Evolutionary conservation across 2,329 filamentous ascomycete genomes (phyloP).

Genomic region (Elsinoe fawcettii): DNA sequence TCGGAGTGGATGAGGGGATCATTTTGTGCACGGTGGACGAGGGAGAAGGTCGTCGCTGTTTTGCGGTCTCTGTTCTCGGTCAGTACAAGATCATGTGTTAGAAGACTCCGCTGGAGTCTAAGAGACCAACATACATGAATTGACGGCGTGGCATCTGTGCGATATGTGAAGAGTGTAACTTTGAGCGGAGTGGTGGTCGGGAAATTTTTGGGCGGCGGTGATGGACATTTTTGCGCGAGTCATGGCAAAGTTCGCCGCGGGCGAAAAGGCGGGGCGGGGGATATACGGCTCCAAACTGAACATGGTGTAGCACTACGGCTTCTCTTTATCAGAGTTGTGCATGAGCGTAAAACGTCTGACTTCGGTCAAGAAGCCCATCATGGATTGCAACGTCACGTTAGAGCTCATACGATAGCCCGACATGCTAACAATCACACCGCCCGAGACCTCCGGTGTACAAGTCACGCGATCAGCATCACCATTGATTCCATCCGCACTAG

Average conservation of each 20-base stretch:
- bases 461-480: no score
- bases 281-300: no score
- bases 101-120: no score
- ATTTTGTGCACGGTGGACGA: slow-evolving; percentile 94
- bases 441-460: no score
- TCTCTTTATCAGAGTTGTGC: no score
- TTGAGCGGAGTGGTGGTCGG: background rate
- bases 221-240: slow-evolving; percentile 14
- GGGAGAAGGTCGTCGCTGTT: slow-evolving; percentile 81
- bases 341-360: no score
- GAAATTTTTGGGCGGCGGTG: slow-evolving; percentile 5
- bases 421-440: no score
- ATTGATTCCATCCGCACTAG: no score
- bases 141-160: slow-evolving; percentile 62
- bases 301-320: no score
- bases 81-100: background rate
- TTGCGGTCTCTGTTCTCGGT: slow-evolving; percentile 60
- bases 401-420: no score
- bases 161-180: background rate
- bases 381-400: no score
- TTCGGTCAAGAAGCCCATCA: no score
- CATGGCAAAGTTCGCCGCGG: background rate
- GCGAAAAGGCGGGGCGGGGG: background rate
- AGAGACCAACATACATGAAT: slow-evolving; percentile 55
- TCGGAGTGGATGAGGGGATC: slow-evolving; percentile 94